A percentile compares a stretch with the other conserved stretches of the same genome.
Evolutionary conservation across 257 asterid species (phyloP).

Genomic region (Euphrasia confusa): DNA sequence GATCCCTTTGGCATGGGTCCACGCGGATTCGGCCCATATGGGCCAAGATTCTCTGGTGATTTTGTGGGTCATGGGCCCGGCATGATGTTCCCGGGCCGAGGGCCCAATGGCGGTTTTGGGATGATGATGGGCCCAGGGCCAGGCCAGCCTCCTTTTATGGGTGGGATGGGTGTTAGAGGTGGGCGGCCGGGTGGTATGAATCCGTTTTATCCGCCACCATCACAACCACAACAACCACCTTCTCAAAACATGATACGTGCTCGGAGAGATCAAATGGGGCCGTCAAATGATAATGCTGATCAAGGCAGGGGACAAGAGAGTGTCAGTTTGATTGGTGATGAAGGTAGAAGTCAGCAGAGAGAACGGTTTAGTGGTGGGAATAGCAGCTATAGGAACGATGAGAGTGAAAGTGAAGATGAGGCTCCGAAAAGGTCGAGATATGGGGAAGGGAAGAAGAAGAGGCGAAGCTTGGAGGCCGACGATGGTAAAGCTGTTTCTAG

Average conservation of each 20-base stretch:
- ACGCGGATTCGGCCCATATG: conserved; percentile 69
- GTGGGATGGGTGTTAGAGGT: conserved; percentile 52
- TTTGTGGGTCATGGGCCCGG: conserved; percentile 66
- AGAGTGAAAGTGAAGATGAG: conserved; percentile 72
- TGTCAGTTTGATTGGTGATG: conserved; percentile 22
- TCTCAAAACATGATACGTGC: conserved; percentile 43
- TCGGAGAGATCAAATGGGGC: conserved; percentile 48
- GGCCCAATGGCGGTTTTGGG: conserved; percentile 73
- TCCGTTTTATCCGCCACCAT: conserved; percentile 55
- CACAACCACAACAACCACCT: conserved; percentile 38
- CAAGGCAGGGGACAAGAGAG: conserved; percentile 54
- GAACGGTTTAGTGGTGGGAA: conserved; percentile 43
- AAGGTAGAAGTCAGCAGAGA: conserved; percentile 32
- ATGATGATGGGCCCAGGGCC: conserved; percentile 80
- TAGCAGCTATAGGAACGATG: conserved; percentile 40
- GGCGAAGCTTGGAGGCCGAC: conserved; percentile 36
- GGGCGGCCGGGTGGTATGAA: conserved; percentile 58
- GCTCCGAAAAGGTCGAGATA: conserved; percentile 82
- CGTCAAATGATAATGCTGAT: conserved; percentile 41
- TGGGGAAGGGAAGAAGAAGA: conserved; percentile 73
- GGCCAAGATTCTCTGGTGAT: conserved; percentile 73
- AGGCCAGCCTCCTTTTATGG: conserved; percentile 71
- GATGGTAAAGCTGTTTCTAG: conserved; percentile 23
- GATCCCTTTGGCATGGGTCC: conserved; percentile 79
- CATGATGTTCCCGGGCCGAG: conserved; percentile 69